phyloP scores from a whole-genome alignment of 202 grass and related monocot species.

The Miscanthus sacchariflorus region DNA sequence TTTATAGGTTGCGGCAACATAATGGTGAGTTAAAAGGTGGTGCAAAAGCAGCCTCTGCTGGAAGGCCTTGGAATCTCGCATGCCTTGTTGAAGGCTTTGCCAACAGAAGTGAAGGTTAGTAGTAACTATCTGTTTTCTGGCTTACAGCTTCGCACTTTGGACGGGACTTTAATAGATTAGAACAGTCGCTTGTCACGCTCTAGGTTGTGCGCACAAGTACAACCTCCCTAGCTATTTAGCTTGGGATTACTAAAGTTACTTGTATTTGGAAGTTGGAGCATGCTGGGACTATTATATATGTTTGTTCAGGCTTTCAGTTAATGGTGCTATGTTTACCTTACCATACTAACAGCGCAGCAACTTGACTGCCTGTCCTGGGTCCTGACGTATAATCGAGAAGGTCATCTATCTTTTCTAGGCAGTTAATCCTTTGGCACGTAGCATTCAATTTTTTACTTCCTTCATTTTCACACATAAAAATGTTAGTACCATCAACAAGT shows the following conservation, averaged over 20 bases:
- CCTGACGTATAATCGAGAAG: not conserved
- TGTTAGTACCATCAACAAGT: not conserved
- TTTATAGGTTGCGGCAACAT: constrained; percentile 83
- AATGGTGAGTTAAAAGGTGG: constrained; percentile 91
- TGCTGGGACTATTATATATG: not conserved
- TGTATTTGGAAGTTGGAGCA: not conserved
- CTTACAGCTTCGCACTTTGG: not conserved
- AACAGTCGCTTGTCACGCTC: not conserved
- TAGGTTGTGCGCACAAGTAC: not conserved
- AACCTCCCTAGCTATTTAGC: not conserved
- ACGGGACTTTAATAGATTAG: not conserved
- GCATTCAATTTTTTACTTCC: not conserved
- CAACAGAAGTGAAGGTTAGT: constrained; percentile 83
- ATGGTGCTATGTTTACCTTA: not conserved
- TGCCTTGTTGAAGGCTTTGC: constrained; percentile 82
- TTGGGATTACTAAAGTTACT: not conserved
- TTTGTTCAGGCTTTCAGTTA: not conserved
- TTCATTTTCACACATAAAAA: not conserved
- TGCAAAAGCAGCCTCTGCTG: constrained; percentile 81
- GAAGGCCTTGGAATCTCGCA: constrained; percentile 83
- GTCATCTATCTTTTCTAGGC: not conserved
- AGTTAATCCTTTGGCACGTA: not conserved
- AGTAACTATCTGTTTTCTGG: constrained; percentile 6
- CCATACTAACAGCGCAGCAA: not conserved
- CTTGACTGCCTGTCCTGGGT: not conserved